Conservation (phyloP, 2,329 filamentous ascomycete genomes). For the Aureobasidium sp. region DNA sequence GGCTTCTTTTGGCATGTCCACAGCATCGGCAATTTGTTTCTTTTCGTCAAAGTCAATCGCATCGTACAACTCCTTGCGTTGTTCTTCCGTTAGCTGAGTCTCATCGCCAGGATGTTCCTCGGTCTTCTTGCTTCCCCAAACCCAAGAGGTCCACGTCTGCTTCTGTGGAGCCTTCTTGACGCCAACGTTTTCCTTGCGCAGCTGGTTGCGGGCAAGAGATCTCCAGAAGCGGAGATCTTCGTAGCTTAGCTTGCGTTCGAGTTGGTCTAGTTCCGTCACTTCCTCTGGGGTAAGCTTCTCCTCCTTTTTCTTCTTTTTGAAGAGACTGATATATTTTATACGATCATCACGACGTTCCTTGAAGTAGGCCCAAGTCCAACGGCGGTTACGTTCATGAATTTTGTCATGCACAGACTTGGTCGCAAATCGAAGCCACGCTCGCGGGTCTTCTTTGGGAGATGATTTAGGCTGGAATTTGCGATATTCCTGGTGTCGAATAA, state of each 20-base stretch:
- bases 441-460: constrained; percentile 78
- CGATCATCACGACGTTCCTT: constrained; percentile 87
- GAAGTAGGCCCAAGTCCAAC: constrained; percentile 96
- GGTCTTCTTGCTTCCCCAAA: constrained; percentile 68
- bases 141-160: constrained; percentile 86
- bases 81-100: constrained; percentile 86
- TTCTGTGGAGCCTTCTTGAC: constrained; percentile 67
- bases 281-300: constrained; percentile 63
- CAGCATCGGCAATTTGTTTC: constrained; percentile 74
- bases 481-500: constrained; percentile 95
- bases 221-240: constrained; percentile 97
- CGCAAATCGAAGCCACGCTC: constrained; percentile 88
- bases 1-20: constrained; percentile 85
- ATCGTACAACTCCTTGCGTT: constrained; percentile 92
- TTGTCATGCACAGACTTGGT: constrained; percentile 83
- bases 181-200: constrained; percentile 89
- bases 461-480: constrained; percentile 85
- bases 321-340: constrained; percentile 80
- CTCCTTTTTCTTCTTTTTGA: constrained; percentile 82
- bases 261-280: constrained; percentile 59
- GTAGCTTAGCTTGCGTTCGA: constrained; percentile 86
- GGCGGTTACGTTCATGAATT: constrained; percentile 87
- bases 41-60: constrained; percentile 99
- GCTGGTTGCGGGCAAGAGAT: constrained; percentile 84
- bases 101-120: constrained; percentile 63